Base-by-base conservation (phyloP, 345 rosid genomes). In the Eucalyptus leucophloia region DNA sequence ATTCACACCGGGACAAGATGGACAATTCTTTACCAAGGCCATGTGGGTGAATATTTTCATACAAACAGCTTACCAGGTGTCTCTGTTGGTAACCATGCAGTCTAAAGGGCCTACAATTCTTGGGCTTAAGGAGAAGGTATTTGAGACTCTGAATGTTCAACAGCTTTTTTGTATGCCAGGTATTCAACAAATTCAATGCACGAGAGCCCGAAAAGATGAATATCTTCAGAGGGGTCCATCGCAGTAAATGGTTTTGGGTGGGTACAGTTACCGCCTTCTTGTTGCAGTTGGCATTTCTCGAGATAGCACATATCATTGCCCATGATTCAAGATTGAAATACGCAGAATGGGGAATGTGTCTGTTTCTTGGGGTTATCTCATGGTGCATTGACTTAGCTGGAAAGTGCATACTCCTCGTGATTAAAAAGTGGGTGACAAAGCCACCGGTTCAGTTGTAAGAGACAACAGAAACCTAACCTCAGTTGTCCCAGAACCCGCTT, bases 31-130 rank as follows among this genome's bases (percentile, higher is more conserved):
- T 87, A 90, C 92, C 90, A 90, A 89, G 87, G 89, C 87, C 87
- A 90, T 92, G 91, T 92, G 92, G 93, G 87, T 88, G 77, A 90
- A 90, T 90, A 62, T 90, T 11, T 32, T 90, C n/a, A 80, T 89
- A 42, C 93, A 91, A 86, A 82, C 93, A n/a, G 87, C 89, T 6
- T 92, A 89, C 86, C 93, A 92, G 88, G 87, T 47, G 2, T 49
- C 88, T 28, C 49, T 92, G 28, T 90, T 91, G 17, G 37, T 89
- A 88, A 89, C 89, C 7, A 54, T 92, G 4, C 89, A 92, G 53
- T 92, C 90, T 88, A 87, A 34, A 86, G 93, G 93, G 8, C 87
- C 90, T 9, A 24, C 88, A 12, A 88, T 90, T 14, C 89, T 91
- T 11, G 21, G 86, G 21, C 87, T 89, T 65, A 86, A 69, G 4